These are phyloP conservation scores for Podosphaera xanthii DNA, from an alignment of 2,329 filamentous ascomycete genomes.

Conservation along the genomic window DNA sequence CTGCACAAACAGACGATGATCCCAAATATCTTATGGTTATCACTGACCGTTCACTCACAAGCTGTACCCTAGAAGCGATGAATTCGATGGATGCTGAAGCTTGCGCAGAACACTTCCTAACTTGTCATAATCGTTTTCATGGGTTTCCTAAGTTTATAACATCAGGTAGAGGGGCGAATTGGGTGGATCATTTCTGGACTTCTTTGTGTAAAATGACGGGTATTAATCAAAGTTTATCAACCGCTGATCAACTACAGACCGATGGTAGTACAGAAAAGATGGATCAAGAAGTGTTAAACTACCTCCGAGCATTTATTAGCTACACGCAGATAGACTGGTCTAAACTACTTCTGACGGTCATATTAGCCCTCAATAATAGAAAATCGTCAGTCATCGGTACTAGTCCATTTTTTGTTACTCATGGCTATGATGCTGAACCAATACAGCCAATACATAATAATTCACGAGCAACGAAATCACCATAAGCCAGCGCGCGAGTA, in stretches of 20 bases:
- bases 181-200: constrained; percentile 1
- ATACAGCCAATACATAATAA: neutral
- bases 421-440: neutral
- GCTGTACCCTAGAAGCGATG: neutral
- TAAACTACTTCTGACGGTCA: neutral
- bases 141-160: constrained; percentile 1
- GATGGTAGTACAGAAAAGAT: neutral
- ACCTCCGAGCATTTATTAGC: constrained; percentile 3
- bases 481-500: neutral
- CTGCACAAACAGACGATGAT: neutral
- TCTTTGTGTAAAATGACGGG: neutral
- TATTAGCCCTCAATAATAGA: neutral
- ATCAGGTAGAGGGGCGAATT: neutral
- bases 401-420: constrained; percentile 1
- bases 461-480: neutral
- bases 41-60: neutral
- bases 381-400: neutral
- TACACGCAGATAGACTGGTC: constrained; percentile 3
- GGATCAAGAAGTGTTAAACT: constrained; percentile 3
- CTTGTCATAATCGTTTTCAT: constrained; percentile 1
- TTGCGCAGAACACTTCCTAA: neutral
- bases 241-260: neutral
- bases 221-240: neutral
- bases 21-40: constrained; percentile 1
- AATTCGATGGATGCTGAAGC: neutral